phyloP scores from a whole-genome alignment of 2,329 filamentous ascomycete species.

The Fusarium duplospermum region DNA sequence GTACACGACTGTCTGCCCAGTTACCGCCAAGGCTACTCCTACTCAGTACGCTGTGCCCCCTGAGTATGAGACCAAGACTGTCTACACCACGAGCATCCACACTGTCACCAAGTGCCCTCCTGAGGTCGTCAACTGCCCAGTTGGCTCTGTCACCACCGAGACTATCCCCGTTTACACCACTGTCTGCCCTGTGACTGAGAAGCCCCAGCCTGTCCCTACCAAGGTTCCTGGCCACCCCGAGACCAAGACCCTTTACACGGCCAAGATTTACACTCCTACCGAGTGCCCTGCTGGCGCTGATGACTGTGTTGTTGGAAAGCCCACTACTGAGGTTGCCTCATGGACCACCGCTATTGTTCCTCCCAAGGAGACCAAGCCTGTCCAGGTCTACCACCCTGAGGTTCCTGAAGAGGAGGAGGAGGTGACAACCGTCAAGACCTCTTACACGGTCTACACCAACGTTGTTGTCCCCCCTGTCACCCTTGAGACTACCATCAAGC shows the following conservation, averaged over 20 bases:
- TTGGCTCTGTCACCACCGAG: constrained; percentile 48
- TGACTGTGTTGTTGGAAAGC: constrained; percentile 57
- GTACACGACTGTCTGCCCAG: constrained; percentile 60
- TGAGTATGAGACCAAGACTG: constrained; percentile 50
- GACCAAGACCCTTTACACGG: constrained; percentile 62
- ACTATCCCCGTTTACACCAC: constrained; percentile 39
- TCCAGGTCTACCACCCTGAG: constrained; percentile 25
- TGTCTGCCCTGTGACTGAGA: constrained; percentile 27
- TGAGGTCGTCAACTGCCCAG: constrained; percentile 62
- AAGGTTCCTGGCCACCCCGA: constrained; percentile 29
- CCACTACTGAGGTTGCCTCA: constrained; percentile 47
- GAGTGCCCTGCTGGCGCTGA: constrained; percentile 63
- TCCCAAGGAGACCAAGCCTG: constrained; percentile 32
- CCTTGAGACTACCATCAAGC: constrained; percentile 33
- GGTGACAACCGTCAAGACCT: constrained; percentile 14
- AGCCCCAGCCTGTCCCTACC: constrained; percentile 19
- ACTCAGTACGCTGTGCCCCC: constrained; percentile 15
- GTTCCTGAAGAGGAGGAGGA: constrained; percentile 19
- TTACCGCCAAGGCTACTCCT: constrained; percentile 33
- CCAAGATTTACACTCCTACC: constrained; percentile 65
- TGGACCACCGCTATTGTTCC: constrained; percentile 35
- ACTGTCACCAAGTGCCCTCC: constrained; percentile 67
- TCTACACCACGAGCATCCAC: constrained; percentile 64
- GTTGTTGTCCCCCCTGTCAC: constrained; percentile 26
- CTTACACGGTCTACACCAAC: constrained; percentile 26